A percentile compares a stretch with the other conserved stretches of the same genome.
phyloP scores from a whole-genome alignment of 2,329 filamentous ascomycete species.

The Colletotrichum tanaceti region DNA sequence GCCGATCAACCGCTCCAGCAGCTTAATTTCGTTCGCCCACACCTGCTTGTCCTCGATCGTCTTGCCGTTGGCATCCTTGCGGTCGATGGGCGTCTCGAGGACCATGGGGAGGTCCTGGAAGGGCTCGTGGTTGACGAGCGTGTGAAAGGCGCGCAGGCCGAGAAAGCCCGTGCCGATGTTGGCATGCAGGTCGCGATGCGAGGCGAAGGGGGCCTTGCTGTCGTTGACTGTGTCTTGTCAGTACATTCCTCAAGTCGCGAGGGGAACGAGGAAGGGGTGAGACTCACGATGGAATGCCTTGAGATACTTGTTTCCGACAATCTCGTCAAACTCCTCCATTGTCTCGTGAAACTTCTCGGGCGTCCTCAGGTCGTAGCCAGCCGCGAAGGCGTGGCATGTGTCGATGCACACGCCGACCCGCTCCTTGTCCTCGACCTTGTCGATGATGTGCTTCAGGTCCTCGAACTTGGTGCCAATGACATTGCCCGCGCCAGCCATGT shows the following conservation, averaged over 20 bases:
- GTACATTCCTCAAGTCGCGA: constrained; percentile 11
- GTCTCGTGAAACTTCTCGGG: constrained; percentile 79
- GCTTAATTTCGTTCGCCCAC: constrained; percentile 95
- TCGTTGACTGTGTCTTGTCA: constrained; percentile 78
- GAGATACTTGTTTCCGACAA: constrained; percentile 83
- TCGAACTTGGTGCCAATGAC: constrained; percentile 87
- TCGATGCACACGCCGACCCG: constrained; percentile 95
- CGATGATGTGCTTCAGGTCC: constrained; percentile 88
- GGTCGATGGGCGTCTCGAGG: constrained; percentile 93
- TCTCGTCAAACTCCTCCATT: constrained; percentile 78
- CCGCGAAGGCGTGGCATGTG: constrained; percentile 95
- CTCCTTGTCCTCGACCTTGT: constrained; percentile 79
- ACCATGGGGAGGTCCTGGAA: constrained; percentile 89
- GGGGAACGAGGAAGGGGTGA: no score
- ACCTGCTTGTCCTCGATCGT: constrained; percentile 81
- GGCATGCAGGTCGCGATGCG: constrained; percentile 88
- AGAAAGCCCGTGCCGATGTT: constrained; percentile 97
- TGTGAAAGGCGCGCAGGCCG: constrained; percentile 90
- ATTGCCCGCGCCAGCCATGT: constrained; percentile 93
- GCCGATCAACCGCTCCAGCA: constrained; percentile 87
- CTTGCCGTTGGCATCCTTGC: constrained; percentile 72
- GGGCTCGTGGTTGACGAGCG: constrained; percentile 82
- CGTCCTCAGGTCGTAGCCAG: constrained; percentile 88
- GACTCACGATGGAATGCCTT: constrained; percentile 77
- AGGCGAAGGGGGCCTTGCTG: constrained; percentile 87